Base-by-base conservation (phyloP, 1,139 yeast genomes). In the Candida pseudoviswanathii region DNA sequence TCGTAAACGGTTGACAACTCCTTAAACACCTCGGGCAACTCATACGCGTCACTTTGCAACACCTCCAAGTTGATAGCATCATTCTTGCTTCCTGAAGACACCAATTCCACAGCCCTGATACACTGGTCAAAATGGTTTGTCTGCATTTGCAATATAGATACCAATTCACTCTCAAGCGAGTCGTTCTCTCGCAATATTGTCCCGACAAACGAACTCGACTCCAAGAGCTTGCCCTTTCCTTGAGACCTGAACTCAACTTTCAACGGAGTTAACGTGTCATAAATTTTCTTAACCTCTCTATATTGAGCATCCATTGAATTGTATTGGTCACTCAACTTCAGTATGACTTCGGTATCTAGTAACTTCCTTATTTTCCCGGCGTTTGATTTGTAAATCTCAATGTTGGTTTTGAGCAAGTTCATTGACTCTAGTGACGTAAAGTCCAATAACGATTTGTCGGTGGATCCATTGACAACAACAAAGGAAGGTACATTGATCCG, bases 41-140 rank as follows among this genome's bases (percentile, higher is more conserved):
- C 79, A 8, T 55, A 54, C 3, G 73, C 62, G 49, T 75, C 80
- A 36, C 62, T 61, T 25, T 60, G 60, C 4, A 75, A 61, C 3
- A 62, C 81, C 8, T 69, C 66, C 6, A 75, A 61, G 45, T 69
- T 59, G 25, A 62, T 58, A 16, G 33, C 43, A 8, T 25, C 37
- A 7, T 29, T 38, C 4, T 43, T 44, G 27, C 32, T 33, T 4
- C 50, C 50, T 3, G 44, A 43, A 3, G 47, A 37, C 1, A 57
- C 51, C 9, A 58, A 61, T 57, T 48, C 64, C 46, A 52, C 64
- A 47, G 57, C 85, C 44, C 78, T 73, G 3, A 68, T 57, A 56
- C 96, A 88, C 60, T 88, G 91, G 62, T 90, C 97, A 57, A 84
- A 89, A 66, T 91, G 97, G 48, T 82, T 81, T 5, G 96, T 86